These are phyloP conservation scores for Cryphonectria radicalis DNA, from an alignment of 2,329 filamentous ascomycete species.

Conservation along the genomic window DNA sequence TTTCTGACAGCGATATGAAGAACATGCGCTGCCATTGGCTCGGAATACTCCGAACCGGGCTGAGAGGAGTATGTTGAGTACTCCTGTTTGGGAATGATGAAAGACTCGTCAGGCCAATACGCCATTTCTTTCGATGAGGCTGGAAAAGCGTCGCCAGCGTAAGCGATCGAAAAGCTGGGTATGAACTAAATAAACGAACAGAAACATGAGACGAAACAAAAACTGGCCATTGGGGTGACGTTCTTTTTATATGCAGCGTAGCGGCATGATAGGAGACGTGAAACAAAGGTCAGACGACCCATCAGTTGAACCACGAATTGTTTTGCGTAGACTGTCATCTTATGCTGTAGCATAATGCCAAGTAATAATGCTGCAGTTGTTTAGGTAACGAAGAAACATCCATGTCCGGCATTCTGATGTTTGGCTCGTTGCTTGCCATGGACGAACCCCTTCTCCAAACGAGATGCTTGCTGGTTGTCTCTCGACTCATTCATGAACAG, in stretches of 20 bases:
- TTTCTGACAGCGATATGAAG: background rate
- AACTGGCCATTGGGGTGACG: background rate
- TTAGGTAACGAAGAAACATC: background rate
- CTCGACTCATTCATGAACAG: too few species aligned
- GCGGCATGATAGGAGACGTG: background rate
- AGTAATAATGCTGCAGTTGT: background rate
- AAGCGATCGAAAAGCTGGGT: background rate
- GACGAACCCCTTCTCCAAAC: background rate
- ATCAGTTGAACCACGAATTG: background rate
- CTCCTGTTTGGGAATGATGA: constrained; percentile 4
- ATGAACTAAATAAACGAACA: background rate
- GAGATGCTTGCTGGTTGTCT: too few species aligned
- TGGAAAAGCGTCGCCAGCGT: background rate
- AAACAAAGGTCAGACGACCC: constrained; percentile 9
- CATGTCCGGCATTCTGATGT: background rate
- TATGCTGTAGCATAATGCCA: background rate
- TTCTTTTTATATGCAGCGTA: background rate
- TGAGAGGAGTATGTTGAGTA: background rate
- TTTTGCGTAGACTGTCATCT: background rate
- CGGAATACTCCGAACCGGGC: background rate
- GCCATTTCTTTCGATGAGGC: background rate
- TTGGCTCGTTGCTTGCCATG: background rate
- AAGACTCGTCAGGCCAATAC: background rate
- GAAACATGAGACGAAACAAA: constrained; percentile 10
- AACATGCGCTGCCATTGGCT: background rate